Evolutionary conservation across 192 early-diverging fungal species (phyloP).

Genomic region (Coemansia asiatica): DNA sequence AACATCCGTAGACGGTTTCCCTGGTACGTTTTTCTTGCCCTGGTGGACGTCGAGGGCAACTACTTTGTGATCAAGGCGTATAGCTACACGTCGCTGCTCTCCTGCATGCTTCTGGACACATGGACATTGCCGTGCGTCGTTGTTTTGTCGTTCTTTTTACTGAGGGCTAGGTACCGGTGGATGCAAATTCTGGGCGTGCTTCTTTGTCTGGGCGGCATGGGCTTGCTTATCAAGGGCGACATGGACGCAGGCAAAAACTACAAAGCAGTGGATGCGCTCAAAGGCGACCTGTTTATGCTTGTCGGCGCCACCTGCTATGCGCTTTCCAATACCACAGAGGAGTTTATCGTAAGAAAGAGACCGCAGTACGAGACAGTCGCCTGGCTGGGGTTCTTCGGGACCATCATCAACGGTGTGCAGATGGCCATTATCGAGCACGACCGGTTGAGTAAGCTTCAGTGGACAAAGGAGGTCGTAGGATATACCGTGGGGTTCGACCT

Average conservation of each 20-base stretch:
- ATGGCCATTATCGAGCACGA: conserved; percentile 67
- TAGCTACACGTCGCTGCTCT: conserved; percentile 72
- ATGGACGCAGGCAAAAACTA: conserved; percentile 63
- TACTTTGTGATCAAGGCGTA: conserved; percentile 80
- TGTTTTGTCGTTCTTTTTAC: conserved; percentile 64
- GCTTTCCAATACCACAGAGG: conserved; percentile 70
- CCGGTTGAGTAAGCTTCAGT: conserved; percentile 50
- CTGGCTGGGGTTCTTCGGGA: conserved; percentile 71
- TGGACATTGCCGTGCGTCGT: conserved; percentile 78
- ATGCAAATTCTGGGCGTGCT: conserved; percentile 70
- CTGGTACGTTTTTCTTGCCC: conserved; percentile 62
- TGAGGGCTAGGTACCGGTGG: conserved; percentile 64
- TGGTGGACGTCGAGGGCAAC: conserved; percentile 80
- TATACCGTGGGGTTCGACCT: conserved; percentile 65
- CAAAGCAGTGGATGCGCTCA: conserved; percentile 56
- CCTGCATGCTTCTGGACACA: conserved; percentile 75
- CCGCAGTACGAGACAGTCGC: conserved; percentile 77
- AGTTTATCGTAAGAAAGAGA: conserved; percentile 69
- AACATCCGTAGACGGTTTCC: conserved; percentile 46
- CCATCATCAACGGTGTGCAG: conserved; percentile 72
- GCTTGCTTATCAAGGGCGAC: conserved; percentile 65
- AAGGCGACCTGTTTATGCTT: conserved; percentile 73
- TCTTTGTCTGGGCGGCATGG: conserved; percentile 69
- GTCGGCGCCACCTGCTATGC: conserved; percentile 75
- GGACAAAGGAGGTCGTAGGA: conserved; percentile 60